These are phyloP conservation scores for Taphrina sp. DNA, from an alignment of 1,139 yeast species.

Conservation along the genomic window DNA sequence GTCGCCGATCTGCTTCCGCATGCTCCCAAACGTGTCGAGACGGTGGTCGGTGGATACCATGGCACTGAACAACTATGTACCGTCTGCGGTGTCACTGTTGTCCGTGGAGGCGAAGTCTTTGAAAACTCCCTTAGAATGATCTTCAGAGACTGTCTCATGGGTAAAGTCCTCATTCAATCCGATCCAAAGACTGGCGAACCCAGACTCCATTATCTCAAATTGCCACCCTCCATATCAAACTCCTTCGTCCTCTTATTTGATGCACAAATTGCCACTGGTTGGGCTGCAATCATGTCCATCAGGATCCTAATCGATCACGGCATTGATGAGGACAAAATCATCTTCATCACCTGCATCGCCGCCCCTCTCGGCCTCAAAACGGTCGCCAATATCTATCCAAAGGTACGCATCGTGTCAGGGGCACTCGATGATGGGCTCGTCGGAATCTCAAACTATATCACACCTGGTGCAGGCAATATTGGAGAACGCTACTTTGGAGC, in stretches of 20 bases:
- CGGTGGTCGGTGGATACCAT: slow-evolving; percentile 50
- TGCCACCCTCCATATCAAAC: slow-evolving; percentile 49
- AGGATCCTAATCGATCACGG: slow-evolving; percentile 83
- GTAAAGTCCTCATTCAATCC: slow-evolving; percentile 81
- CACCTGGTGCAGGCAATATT: slow-evolving; percentile 34
- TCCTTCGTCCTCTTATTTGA: slow-evolving; percentile 64
- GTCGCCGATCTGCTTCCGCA: slow-evolving; percentile 51
- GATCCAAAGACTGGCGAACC: slow-evolving; percentile 92
- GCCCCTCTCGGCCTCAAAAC: slow-evolving; percentile 77
- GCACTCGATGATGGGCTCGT: slow-evolving; percentile 47
- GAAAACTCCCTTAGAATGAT: slow-evolving; percentile 72
- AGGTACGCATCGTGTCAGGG: slow-evolving; percentile 68
- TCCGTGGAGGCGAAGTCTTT: slow-evolving; percentile 92
- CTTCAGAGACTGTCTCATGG: slow-evolving; percentile 72
- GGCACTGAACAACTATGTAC: slow-evolving; percentile 49
- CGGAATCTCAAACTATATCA: slow-evolving; percentile 24
- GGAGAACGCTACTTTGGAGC: slow-evolving; percentile 34
- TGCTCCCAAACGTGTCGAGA: slow-evolving; percentile 45
- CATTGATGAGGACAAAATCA: slow-evolving; percentile 60
- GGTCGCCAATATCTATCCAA: slow-evolving; percentile 68
- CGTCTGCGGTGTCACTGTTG: slow-evolving; percentile 70
- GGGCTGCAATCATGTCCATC: slow-evolving; percentile 91
- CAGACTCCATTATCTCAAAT: slow-evolving; percentile 70
- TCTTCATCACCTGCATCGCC: slow-evolving; percentile 69
- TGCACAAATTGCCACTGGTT: slow-evolving; percentile 87